These are phyloP conservation scores for Trichoderma harzianum DNA, from an alignment of 2,329 filamentous ascomycete genomes.

Conservation along the genomic window DNA sequence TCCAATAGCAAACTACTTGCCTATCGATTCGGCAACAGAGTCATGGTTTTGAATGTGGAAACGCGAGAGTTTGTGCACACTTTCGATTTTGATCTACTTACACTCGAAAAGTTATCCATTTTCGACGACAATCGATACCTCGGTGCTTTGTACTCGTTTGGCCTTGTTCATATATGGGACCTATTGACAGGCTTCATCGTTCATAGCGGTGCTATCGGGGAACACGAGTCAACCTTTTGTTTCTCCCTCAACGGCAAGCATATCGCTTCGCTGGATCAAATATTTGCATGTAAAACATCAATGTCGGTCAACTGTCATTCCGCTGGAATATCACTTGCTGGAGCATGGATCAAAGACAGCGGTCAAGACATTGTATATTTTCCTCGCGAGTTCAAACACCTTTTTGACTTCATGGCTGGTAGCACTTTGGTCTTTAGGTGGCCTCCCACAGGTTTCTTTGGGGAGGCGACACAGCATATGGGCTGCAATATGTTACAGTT, in stretches of 20 bases:
- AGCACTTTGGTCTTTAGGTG: not conserved
- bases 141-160: rapidly evolving
- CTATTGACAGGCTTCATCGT: not conserved
- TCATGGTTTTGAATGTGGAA: not conserved
- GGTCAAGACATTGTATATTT: not conserved
- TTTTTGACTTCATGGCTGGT: not conserved
- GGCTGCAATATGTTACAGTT: not conserved
- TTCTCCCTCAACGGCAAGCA: not conserved
- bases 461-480: not conserved
- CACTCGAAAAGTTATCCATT: not conserved
- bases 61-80: not conserved
- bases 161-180: not conserved
- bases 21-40: not conserved
- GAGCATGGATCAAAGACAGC: not conserved
- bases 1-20: not conserved
- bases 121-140: not conserved
- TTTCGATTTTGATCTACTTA: no score
- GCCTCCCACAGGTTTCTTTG: not conserved
- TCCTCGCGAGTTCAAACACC: not conserved
- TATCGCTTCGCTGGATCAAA: not conserved
- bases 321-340: not conserved
- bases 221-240: not conserved
- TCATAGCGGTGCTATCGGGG: rapidly evolving
- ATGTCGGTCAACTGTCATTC: not conserved
- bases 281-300: not conserved